Base-by-base conservation (phyloP, 108 stramenopile species). In the Pinguiococcus pyrenoidosus region DNA sequence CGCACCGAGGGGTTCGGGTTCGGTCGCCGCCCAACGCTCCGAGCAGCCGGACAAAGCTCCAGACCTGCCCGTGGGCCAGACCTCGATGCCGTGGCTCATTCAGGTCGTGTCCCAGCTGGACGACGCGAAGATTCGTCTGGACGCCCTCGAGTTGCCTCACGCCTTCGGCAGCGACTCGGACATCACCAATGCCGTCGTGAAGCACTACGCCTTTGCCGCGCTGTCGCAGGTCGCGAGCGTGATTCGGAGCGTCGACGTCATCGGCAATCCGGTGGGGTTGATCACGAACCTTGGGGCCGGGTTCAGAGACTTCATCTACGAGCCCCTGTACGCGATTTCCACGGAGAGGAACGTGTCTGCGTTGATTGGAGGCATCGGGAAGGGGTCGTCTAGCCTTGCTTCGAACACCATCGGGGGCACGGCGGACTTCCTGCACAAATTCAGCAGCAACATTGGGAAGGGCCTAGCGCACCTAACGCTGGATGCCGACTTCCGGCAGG, bases 231-330 rank as follows among this genome's bases (percentile, higher is more conserved):
- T 59, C 1, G 30, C 54, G 41, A 51, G 51, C 1, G 49, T 62
- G 29, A 54, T 62, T 2, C 49, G 61, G 1, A 59, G 49, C 37
- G 53, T 60, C 29, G 61, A 58, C 4, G 46, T 62, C 46, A 28
- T 62, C 21, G 61, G 59, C 9, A 57, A 60, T 13, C 59, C 61
- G 23, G 61, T 62, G 49, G 56, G 61, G 4, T 30, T 62, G 13
- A 26, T 62, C 2, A 26, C 36, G 4, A 62, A 62, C 61, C 47
- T 62, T 14, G 54, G 54, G 1, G 59, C 61, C 0, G 61, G 61
- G 3, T 56, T 62, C 0, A 59, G 51, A 25, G 61, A 62, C 33
- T 58, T 62, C 26, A 59, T 62, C 52, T 62, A 62, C 25, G 61
- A 62, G 28, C 61, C 61, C 1, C 21, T 62, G 21, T 56, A 62